Evolutionary conservation across 2,329 filamentous ascomycete species (phyloP).

Genomic region (Penicillium sp.): DNA sequence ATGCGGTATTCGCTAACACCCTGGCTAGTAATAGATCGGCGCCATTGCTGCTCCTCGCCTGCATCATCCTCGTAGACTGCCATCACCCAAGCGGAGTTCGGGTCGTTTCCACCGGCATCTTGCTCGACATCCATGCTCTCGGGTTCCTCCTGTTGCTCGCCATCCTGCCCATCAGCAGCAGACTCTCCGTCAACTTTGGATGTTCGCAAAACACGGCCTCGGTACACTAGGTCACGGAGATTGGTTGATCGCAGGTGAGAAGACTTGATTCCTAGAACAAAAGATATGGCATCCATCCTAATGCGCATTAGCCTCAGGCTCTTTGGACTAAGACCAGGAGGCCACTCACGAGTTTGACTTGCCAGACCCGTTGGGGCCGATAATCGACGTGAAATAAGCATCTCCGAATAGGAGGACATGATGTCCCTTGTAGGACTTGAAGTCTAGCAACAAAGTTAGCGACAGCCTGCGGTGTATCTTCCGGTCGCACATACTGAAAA

Average conservation of each 20-base stretch:
- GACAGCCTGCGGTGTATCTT: conserved; percentile 10
- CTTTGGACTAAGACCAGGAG: not conserved
- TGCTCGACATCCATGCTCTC: conserved; percentile 59
- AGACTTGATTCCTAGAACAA: conserved; percentile 97
- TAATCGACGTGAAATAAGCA: conserved; percentile 98
- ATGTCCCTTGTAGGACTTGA: conserved; percentile 99
- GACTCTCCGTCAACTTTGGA: conserved; percentile 82
- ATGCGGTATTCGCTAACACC: conserved; percentile 95
- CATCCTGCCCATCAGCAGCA: conserved; percentile 59
- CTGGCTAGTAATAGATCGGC: conserved; percentile 83
- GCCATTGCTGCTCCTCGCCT: conserved; percentile 92
- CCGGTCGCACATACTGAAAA: conserved; percentile 68
- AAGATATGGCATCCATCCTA: conserved; percentile 99
- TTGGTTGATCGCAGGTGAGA: conserved; percentile 95
- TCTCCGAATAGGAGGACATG: conserved; percentile 93
- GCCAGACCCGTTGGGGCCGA: conserved; percentile 98
- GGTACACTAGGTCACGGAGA: conserved; percentile 91
- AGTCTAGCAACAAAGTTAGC: conserved; percentile 60
- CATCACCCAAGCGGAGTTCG: conserved; percentile 97
- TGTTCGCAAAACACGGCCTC: conserved; percentile 86
- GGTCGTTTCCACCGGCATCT: conserved; percentile 64
- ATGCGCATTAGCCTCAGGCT: conserved; percentile 21
- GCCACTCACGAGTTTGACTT: conserved; percentile 88
- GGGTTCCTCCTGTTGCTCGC: conserved; percentile 61
- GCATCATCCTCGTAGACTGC: conserved; percentile 98